Evolutionary conservation across 2,329 filamentous ascomycete species (phyloP).

Genomic region (Fusarium pilosicola): DNA sequence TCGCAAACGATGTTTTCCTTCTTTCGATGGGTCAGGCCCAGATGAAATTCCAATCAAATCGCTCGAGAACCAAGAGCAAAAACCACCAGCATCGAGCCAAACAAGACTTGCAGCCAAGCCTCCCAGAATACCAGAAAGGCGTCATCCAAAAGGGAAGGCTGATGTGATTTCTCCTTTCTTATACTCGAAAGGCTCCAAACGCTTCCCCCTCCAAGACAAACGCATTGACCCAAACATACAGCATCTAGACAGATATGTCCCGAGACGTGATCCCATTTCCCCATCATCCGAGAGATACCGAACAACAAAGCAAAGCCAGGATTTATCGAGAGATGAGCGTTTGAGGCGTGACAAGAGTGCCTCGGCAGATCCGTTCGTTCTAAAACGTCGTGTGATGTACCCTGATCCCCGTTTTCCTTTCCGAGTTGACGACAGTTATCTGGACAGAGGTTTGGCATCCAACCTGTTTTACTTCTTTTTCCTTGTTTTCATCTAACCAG

Average conservation of each 20-base stretch:
- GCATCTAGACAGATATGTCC: slow-evolving; percentile 62
- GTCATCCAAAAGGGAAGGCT: neutral
- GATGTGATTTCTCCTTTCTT: slow-evolving; percentile 28
- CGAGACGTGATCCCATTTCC: slow-evolving; percentile 51
- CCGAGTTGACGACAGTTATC: slow-evolving; percentile 23
- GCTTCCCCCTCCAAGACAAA: slow-evolving; percentile 4
- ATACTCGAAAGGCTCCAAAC: neutral
- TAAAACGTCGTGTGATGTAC: slow-evolving; percentile 39
- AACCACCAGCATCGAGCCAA: neutral
- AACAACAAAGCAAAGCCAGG: slow-evolving; percentile 54
- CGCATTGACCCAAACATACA: slow-evolving; percentile 22
- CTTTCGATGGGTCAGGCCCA: slow-evolving; percentile 35
- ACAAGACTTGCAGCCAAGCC: neutral
- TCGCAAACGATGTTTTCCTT: slow-evolving; percentile 3
- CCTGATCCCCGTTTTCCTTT: slow-evolving; percentile 22
- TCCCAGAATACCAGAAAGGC: slow-evolving; percentile 1
- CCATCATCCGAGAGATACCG: slow-evolving; percentile 57
- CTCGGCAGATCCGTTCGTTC: slow-evolving; percentile 55
- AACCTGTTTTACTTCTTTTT: neutral
- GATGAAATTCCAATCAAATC: slow-evolving; percentile 1
- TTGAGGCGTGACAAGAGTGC: slow-evolving; percentile 55
- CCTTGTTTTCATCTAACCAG: slow-evolving; percentile 1
- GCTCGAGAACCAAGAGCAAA: slow-evolving; percentile 2
- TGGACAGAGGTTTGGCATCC: slow-evolving; percentile 24
- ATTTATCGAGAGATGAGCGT: slow-evolving; percentile 57